Conservation (phyloP, 495 filamentous ascomycete species). For the Polyplosphaeria fusca region DNA sequence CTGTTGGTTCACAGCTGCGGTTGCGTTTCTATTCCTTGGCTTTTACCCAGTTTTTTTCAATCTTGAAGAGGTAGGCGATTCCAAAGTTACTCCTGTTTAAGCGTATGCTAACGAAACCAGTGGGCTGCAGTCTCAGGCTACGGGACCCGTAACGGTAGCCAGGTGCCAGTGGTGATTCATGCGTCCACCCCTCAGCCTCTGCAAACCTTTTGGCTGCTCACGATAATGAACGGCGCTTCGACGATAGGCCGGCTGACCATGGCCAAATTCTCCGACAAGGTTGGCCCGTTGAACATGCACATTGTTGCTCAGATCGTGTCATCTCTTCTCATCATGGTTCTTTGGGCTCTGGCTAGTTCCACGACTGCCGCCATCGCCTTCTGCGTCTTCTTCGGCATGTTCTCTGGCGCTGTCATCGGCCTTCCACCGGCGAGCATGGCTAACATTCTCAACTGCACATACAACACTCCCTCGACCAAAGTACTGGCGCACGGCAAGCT, state of each 20-base stretch:
- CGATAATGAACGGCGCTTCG: slow-evolving; percentile 45
- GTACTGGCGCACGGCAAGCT: slow-evolving; percentile 32
- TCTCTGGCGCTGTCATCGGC: slow-evolving; percentile 44
- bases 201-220: slow-evolving; percentile 45
- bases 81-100: too few species aligned
- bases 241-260: slow-evolving; percentile 42
- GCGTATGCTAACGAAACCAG: too few species aligned
- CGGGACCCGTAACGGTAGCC: slow-evolving; percentile 33
- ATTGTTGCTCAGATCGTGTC: slow-evolving; percentile 35
- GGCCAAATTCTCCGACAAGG: slow-evolving; percentile 30
- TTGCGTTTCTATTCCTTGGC: slow-evolving; percentile 45
- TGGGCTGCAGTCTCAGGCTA: slow-evolving; percentile 43
- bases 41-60: slow-evolving; percentile 49
- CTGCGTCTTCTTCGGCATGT: slow-evolving; percentile 43
- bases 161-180: neutral
- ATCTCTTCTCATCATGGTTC: slow-evolving; percentile 38
- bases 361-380: slow-evolving; percentile 40
- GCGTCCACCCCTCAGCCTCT: slow-evolving; percentile 34
- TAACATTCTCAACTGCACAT: slow-evolving; percentile 38
- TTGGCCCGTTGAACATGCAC: slow-evolving; percentile 44
- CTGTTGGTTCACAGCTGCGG: slow-evolving; percentile 36
- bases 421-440: slow-evolving; percentile 45
- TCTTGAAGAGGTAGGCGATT: slow-evolving; percentile 42
- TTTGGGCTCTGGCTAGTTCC: slow-evolving; percentile 40
- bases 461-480: slow-evolving; percentile 14